Percentiles rank a stretch among this genome's conserved stretches.
phyloP scores from a whole-genome alignment of 148 eudicot species.

The Bassia scoparia region DNA sequence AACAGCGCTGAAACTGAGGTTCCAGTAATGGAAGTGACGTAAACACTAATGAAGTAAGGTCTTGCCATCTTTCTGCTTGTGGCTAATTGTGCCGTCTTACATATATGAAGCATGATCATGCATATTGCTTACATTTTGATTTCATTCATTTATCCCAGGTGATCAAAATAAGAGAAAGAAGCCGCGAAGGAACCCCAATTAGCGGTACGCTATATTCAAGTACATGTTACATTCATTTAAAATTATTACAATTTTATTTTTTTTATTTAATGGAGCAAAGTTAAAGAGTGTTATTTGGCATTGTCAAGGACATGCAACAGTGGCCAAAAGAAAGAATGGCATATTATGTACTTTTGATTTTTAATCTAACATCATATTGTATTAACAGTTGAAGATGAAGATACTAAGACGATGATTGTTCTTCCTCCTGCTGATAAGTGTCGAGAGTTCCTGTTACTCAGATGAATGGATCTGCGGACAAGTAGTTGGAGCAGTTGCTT shows the following conservation, averaged over 20 bases:
- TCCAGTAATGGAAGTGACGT: conserved; percentile 90
- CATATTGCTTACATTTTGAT: conserved; percentile 20
- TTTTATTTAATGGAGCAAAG: not conserved
- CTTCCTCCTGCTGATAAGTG: conserved; percentile 39
- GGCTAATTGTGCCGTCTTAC: not conserved
- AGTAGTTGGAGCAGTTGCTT: conserved; percentile 31
- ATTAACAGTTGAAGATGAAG: conserved; percentile 42
- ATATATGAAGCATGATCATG: not conserved
- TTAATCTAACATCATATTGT: conserved; percentile 3
- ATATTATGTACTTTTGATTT: not conserved
- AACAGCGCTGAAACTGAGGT: conserved; percentile 74
- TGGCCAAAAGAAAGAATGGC: not conserved
- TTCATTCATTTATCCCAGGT: conserved; percentile 39
- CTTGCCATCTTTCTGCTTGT: conserved; percentile 1
- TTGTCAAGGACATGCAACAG: not conserved
- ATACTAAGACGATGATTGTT: conserved; percentile 35
- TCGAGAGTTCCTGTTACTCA: conserved; percentile 43
- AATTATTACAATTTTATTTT: not conserved
- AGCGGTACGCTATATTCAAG: conserved; percentile 38
- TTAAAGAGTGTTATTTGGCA: not conserved
- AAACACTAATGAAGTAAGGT: conserved; percentile 60
- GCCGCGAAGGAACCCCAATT: conserved; percentile 54
- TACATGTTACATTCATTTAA: conserved; percentile 1
- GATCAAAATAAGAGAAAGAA: conserved; percentile 58
- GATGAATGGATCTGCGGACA: conserved; percentile 32